Percentiles rank a stretch among this genome's conserved stretches.
phyloP scores from a whole-genome alignment of 176 grass and related monocot species.

The Cenchrus fungigraminus region DNA sequence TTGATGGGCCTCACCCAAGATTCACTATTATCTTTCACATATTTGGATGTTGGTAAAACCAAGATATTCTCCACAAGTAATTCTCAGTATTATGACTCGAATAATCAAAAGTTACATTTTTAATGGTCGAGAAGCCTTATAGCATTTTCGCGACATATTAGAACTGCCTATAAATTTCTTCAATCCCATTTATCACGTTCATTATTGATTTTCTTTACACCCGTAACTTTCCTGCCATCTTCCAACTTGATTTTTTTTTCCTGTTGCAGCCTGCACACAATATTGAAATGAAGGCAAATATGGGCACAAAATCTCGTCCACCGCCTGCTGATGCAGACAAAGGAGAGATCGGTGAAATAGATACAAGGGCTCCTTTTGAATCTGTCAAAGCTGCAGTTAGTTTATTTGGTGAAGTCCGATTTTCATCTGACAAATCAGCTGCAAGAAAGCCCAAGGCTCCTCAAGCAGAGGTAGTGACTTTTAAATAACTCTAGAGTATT shows the following conservation, averaged over 20 bases:
- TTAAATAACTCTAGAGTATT: not conserved
- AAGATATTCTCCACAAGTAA: too few species aligned
- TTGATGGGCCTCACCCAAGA: not conserved
- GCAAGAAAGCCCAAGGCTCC: conserved; percentile 70
- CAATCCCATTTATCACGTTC: not conserved
- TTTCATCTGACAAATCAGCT: conserved; percentile 69
- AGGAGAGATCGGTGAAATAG: conserved; percentile 83
- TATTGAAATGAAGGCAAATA: conserved; percentile 43
- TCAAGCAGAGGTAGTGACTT: conserved; percentile 64
- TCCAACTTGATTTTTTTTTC: conserved; percentile 21
- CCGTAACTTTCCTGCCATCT: not conserved
- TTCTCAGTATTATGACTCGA: not conserved
- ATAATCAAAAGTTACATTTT: not conserved
- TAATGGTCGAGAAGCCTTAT: not conserved
- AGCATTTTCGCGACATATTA: not conserved
- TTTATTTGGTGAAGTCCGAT: conserved; percentile 84
- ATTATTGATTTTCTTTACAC: conserved; percentile 2
- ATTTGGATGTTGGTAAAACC: too few species aligned
- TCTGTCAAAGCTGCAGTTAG: conserved; percentile 98
- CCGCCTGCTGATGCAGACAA: conserved; percentile 57
- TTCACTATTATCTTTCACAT: not conserved
- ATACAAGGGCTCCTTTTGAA: conserved; percentile 95
- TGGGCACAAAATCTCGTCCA: conserved; percentile 71
- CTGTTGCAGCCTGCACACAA: conserved; percentile 34
- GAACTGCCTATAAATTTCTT: not conserved